Evolutionary conservation across 2,329 filamentous ascomycete genomes (phyloP), one percentile per base, ranked within the genome.

Genomic region (Fusarium xylarioides): DNA sequence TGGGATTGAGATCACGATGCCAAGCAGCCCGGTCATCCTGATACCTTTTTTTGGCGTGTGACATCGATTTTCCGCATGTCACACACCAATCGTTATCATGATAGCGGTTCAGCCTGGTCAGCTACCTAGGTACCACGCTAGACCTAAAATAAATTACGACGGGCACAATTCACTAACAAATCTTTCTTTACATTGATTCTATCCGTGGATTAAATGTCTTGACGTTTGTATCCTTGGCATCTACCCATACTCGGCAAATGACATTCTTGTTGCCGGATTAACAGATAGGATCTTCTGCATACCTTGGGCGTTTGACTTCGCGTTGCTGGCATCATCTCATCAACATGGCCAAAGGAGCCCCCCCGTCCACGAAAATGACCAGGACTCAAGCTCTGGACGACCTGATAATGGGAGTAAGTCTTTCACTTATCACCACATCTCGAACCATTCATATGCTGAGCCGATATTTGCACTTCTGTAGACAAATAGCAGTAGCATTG

Each of bases 401-500:
- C 62, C 81, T 86, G 32, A 87, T 90, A 55, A 89, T 89, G 84
- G 85, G 85, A 74, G 87, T 88, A 80, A 82, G 87, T 81, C 40
- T 54, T 55, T 23, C 40, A 26, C 34, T 28, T 38, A n/a, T 50
- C 28, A 21, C 37, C 49, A 50, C 37, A 47, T 34, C 37, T 44
- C 35, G 21, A 49, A 12, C 28, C 14, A 21, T 28, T 28, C 34
- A 38, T 26, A 40, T 47, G 15, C 32, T 50, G 38, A 34, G 35
- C 26, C 15, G 23, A 19, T 15, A 49, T 58, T 73, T 38, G 70
- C 71, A 57, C 28, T 19, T 30, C 38, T 30, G 38, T 66, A 93
- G 89, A 98, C 95, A 65, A 97, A 97, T 80, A 95, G 91, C 80
- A 95, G 93, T 82, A 97, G 93, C 78, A 97, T 97, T 75, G 92